Base-by-base conservation (phyloP, 371 early-diverging fungal genomes). In the Capniomyces stellatus region DNA sequence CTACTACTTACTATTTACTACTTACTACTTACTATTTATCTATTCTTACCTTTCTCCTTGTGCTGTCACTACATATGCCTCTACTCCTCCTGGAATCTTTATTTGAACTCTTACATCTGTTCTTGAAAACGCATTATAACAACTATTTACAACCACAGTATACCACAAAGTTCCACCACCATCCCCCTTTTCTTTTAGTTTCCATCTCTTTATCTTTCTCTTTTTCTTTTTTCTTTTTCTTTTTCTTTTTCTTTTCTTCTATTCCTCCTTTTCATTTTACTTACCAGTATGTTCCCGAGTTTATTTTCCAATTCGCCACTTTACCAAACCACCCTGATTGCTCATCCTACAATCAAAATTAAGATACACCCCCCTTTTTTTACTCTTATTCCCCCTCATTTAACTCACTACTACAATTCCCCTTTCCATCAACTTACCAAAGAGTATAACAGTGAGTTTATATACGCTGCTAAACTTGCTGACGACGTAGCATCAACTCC, bases 91-190 rank as follows among this genome's bases (percentile, higher is more conserved):
- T 1, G 97, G 97, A 60, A 95, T 92, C 56, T 84, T 82, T 35
- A 93, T 91, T 64, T 92, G 89, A n/a, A 96, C 97, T 29, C 97
- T 81, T 22, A 96, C 81, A 74, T 96, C 97, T 4, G 92, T 85
- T 22, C 89, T 77, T 15, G 92, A 86, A 60, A 96, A 93, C 19
- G 92, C 91, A 66, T 96, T 93, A 71, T 84, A 96, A 59, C 92
- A 87, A 63, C 90, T 89, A 62, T 61, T 51, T 13, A 22, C 22
- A 13, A 43, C 18, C 27, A 27, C 23, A 43, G 29, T n/a, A n/a
- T n/a, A n/a, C 56, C 2, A n/a, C n/a, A n/a, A 19, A n/a, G n/a
- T n/a, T n/a, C n/a, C n/a, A n/a, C n/a, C n/a, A n/a, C n/a, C n/a
- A n/a, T n/a, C n/a, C n/a, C n/a, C n/a, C n/a, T n/a, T n/a, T n/a